Percentiles rank a stretch among this genome's conserved stretches.
phyloP scores from a whole-genome alignment of 129 eudicot genomes.

The Centella asiatica region DNA sequence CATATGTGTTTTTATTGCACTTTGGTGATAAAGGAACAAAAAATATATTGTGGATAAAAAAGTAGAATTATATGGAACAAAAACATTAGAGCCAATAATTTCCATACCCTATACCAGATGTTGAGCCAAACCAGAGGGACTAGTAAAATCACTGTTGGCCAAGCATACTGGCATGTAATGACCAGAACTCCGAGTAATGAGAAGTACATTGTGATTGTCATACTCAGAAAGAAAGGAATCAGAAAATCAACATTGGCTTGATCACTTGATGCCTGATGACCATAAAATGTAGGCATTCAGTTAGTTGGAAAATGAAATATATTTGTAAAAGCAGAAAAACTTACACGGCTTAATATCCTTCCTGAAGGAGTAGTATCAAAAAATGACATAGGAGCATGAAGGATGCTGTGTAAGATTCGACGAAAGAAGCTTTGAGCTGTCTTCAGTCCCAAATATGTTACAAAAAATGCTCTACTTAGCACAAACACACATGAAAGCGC shows the following conservation, averaged over 20 bases:
- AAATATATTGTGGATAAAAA: not conserved
- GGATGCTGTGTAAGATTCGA: conserved; percentile 39
- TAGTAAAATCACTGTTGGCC: conserved; percentile 54
- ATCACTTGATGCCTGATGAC: conserved; percentile 65
- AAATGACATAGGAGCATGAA: conserved; percentile 86
- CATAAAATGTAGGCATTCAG: no score
- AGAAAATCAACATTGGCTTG: conserved; percentile 52
- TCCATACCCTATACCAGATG: conserved; percentile 69
- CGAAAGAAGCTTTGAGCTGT: conserved; percentile 54
- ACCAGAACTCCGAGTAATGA: conserved; percentile 42
- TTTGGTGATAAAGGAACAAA: not conserved
- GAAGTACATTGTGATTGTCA: conserved; percentile 42
- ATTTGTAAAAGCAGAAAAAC: conserved; percentile 7
- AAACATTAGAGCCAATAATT: not conserved
- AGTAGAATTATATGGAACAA: not conserved
- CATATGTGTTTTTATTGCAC: not conserved
- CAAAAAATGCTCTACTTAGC: conserved; percentile 22
- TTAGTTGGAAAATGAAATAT: no score
- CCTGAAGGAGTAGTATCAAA: conserved; percentile 83
- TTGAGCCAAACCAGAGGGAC: conserved; percentile 66
- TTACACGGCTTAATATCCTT: conserved; percentile 66
- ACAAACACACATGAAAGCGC: conserved; percentile 28
- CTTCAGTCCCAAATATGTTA: conserved; percentile 38
- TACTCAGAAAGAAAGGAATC: conserved; percentile 42
- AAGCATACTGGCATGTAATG: conserved; percentile 57